Percentiles rank a stretch among this genome's conserved stretches.
phyloP scores from a whole-genome alignment of 306 rosid genomes.

The apple (Malus domestica) region ASM211411v1 NC_041794.1:33348501-33349000 shows the following conservation, averaged over 20 bases:
- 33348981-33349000: conserved; percentile 63
- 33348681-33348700: conserved; percentile 74
- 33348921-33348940: conserved; percentile 36
- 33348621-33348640: conserved; percentile 84
- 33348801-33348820: conserved; percentile 74
- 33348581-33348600: conserved; percentile 77
- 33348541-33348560: conserved; percentile 65
- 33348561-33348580: conserved; percentile 75
- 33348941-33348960: conserved; percentile 56
- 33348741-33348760: conserved; percentile 94
- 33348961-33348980: conserved; percentile 80
- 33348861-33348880: conserved; percentile 90
- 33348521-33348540: conserved; percentile 47
- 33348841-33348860: conserved; percentile 93
- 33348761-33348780: conserved; percentile 95
- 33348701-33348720: conserved; percentile 86
- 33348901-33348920: conserved; percentile 34
- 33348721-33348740: conserved; percentile 91
- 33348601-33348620: conserved; percentile 84
- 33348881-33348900: conserved; percentile 52
- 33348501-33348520: conserved; percentile 49
- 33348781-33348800: conserved; percentile 90
- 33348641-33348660: conserved; percentile 66
- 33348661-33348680: conserved; percentile 93
- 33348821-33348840: conserved; percentile 85